phyloP scores from a whole-genome alignment of 2,329 filamentous ascomycete genomes.

The Fusarium setosum region DNA sequence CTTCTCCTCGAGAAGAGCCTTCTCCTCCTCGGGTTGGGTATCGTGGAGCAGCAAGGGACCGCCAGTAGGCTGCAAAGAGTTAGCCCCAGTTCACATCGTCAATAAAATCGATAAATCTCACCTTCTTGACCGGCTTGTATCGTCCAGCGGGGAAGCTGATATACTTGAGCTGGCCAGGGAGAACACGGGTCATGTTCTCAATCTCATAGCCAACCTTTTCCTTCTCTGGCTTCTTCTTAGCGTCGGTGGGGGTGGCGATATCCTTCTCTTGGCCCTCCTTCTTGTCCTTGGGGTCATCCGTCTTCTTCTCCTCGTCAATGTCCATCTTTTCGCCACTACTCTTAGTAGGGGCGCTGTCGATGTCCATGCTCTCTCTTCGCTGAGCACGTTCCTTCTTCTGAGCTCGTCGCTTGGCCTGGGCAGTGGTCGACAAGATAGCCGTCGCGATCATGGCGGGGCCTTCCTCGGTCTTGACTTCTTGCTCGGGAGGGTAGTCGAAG shows the following conservation, averaged over 20 bases:
- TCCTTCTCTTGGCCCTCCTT: slow-evolving; percentile 73
- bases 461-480: slow-evolving; percentile 94
- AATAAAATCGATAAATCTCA: slow-evolving; percentile 52
- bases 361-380: slow-evolving; percentile 93
- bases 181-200: slow-evolving; percentile 95
- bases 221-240: slow-evolving; percentile 92
- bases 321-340: slow-evolving; percentile 89
- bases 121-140: slow-evolving; percentile 92
- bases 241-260: slow-evolving; percentile 60
- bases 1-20: slow-evolving; percentile 89
- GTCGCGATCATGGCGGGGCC: slow-evolving; percentile 94
- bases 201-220: slow-evolving; percentile 97
- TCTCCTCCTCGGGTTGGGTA: slow-evolving; percentile 80
- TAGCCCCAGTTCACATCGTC: slow-evolving; percentile 26
- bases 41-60: slow-evolving; percentile 93
- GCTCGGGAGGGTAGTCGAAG: slow-evolving; percentile 97
- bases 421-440: slow-evolving; percentile 94
- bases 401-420: slow-evolving; percentile 94
- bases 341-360: slow-evolving; percentile 77
- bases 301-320: slow-evolving; percentile 73
- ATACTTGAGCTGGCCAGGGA: slow-evolving; percentile 93
- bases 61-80: slow-evolving; percentile 78
- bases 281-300: slow-evolving; percentile 67
- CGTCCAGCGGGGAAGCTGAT: slow-evolving; percentile 91
- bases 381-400: slow-evolving; percentile 94